These are phyloP conservation scores for Cladosporium sphaerospermum DNA, from an alignment of 2,329 filamentous ascomycete genomes.

Conservation along the genomic window DNA sequence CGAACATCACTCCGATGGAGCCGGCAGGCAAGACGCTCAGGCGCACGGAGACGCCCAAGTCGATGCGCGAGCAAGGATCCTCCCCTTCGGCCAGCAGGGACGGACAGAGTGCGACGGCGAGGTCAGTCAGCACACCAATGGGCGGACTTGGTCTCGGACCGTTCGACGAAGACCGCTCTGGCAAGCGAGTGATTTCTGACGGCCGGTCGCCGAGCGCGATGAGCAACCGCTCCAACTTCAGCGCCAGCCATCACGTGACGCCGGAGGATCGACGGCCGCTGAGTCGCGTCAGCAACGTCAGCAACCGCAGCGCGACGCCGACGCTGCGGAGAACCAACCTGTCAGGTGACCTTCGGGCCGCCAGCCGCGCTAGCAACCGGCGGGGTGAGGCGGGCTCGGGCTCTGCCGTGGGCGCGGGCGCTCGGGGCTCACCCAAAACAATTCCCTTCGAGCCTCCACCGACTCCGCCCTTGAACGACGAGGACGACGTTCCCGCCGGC, in stretches of 20 bases:
- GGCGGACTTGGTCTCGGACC: slow-evolving; percentile 32
- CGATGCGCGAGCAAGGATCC: slow-evolving; percentile 31
- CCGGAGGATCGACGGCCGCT: slow-evolving; percentile 52
- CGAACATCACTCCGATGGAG: slow-evolving; percentile 4
- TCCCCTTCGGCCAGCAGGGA: background rate
- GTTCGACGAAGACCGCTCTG: slow-evolving; percentile 40
- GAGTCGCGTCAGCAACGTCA: slow-evolving; percentile 52
- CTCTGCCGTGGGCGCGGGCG: slow-evolving; percentile 26
- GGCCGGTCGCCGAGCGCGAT: slow-evolving; percentile 36
- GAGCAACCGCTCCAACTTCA: slow-evolving; percentile 40
- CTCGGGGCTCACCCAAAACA: slow-evolving; percentile 31
- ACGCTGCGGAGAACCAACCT: slow-evolving; percentile 63
- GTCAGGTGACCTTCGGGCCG: slow-evolving; percentile 71
- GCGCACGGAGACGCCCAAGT: slow-evolving; percentile 37
- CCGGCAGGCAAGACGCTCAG: slow-evolving; percentile 32
- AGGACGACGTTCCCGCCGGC: slow-evolving; percentile 79
- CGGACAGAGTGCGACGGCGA: slow-evolving; percentile 3
- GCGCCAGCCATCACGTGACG: slow-evolving; percentile 35
- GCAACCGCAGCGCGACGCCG: slow-evolving; percentile 55
- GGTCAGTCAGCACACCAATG: slow-evolving; percentile 22
- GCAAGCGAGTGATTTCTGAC: slow-evolving; percentile 23
- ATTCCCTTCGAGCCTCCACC: slow-evolving; percentile 38
- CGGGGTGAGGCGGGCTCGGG: slow-evolving; percentile 43
- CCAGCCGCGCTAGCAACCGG: slow-evolving; percentile 44
- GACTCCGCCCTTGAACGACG: slow-evolving; percentile 53